phyloP scores from a whole-genome alignment of 176 grass and related monocot species.

The Cymbopogon citratus region DNA sequence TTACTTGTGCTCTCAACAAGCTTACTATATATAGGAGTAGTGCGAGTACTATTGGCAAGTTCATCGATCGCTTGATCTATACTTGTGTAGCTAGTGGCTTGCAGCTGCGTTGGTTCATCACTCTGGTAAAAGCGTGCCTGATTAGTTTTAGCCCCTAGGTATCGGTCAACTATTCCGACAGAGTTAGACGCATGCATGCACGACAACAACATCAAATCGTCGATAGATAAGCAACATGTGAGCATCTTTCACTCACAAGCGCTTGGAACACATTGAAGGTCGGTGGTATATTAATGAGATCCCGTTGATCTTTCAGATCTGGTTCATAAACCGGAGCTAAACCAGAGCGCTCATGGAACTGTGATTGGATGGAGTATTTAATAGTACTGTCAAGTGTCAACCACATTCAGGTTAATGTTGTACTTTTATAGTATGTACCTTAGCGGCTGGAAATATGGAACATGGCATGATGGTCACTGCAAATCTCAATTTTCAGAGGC shows the following conservation, averaged over 20 bases:
- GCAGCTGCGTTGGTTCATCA: not conserved
- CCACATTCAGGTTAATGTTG: not conserved
- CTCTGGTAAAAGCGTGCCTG: not conserved
- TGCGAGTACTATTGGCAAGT: not conserved
- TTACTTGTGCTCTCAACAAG: not conserved
- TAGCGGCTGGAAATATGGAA: too few species aligned
- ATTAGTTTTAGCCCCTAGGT: not conserved
- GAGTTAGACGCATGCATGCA: not conserved
- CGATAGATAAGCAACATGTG: not conserved
- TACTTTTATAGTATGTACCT: too few species aligned
- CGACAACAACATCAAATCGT: not conserved
- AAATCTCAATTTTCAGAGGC: too few species aligned
- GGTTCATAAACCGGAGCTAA: not conserved
- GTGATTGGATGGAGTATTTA: not conserved
- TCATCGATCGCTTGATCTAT: not conserved
- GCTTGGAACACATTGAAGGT: not conserved
- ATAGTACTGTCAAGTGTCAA: not conserved
- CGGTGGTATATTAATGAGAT: not conserved
- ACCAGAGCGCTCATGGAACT: not conserved
- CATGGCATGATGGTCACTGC: too few species aligned
- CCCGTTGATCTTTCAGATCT: not conserved
- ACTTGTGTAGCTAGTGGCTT: not conserved
- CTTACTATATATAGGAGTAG: conserved; percentile 30
- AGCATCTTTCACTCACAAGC: not conserved
- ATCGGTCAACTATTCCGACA: not conserved